These are phyloP conservation scores for Lactifluus subvellereus DNA, from an alignment of 768 basidiomycete genomes.

Conservation along the genomic window DNA sequence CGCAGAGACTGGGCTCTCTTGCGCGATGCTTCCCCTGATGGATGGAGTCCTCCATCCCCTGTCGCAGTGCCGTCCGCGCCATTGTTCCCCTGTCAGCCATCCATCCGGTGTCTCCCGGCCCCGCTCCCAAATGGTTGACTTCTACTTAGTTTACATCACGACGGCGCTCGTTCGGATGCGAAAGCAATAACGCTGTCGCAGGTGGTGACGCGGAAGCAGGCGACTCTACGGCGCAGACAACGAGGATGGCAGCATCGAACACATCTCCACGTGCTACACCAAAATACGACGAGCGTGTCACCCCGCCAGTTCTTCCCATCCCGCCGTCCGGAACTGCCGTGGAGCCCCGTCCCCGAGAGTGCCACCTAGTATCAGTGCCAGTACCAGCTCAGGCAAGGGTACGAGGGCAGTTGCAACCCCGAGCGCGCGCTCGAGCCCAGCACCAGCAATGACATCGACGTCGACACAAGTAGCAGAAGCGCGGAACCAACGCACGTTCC, in stretches of 20 bases:
- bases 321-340: slow-evolving; percentile 22
- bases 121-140: slow-evolving; percentile 54
- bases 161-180: slow-evolving; percentile 48
- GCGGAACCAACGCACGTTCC: slow-evolving; percentile 13
- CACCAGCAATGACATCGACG: neutral
- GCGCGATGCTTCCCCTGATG: too few species aligned
- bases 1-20: too few species aligned
- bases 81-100: slow-evolving; percentile 37
- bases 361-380: neutral
- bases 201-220: slow-evolving; percentile 15
- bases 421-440: slow-evolving; percentile 8
- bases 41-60: too few species aligned
- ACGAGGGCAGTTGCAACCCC: neutral
- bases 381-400: neutral
- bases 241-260: neutral
- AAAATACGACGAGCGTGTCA: slow-evolving; percentile 13
- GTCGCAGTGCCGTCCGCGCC: too few species aligned
- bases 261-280: slow-evolving; percentile 9
- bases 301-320: slow-evolving; percentile 19
- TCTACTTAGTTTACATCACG: slow-evolving; percentile 67
- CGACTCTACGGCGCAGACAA: slow-evolving; percentile 1
- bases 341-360: slow-evolving; percentile 8
- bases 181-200: slow-evolving; percentile 22
- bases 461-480: too few species aligned
- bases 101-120: slow-evolving; percentile 36